Evolutionary conservation across 495 filamentous ascomycete species (phyloP).

Genomic region (Penicillium desertorum): DNA sequence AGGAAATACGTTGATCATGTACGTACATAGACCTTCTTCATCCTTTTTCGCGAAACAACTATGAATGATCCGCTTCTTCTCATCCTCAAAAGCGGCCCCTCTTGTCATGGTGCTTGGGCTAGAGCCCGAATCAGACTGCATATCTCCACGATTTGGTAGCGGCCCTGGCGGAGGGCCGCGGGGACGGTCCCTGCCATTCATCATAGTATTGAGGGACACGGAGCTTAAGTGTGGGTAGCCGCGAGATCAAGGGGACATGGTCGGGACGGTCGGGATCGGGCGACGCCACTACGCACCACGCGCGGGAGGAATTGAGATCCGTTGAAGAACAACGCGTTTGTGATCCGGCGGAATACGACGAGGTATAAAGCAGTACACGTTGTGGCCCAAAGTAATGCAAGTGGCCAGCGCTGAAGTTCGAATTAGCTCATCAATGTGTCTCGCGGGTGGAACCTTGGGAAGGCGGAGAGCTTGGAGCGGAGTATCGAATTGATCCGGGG

Average conservation of each 20-base stretch:
- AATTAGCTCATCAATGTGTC: conserved; percentile 35
- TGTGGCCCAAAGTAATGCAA: conserved; percentile 12
- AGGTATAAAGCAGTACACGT: neutral
- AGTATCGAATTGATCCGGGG: conserved; percentile 28
- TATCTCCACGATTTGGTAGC: conserved; percentile 32
- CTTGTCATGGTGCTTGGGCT: conserved; percentile 53
- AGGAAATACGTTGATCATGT: conserved; percentile 18
- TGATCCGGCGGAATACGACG: neutral
- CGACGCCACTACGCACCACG: conserved; percentile 20
- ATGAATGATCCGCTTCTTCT: conserved; percentile 87
- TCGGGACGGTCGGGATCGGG: conserved; percentile 28
- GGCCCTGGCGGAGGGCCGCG: conserved; percentile 34
- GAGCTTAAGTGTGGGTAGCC: conserved; percentile 31
- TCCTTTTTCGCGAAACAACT: conserved; percentile 91
- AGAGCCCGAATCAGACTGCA: conserved; percentile 31
- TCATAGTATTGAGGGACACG: conserved; percentile 28
- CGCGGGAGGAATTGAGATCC: conserved; percentile 14
- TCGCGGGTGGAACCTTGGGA: conserved; percentile 19
- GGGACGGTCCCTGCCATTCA: conserved; percentile 42
- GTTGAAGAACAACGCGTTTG: neutral
- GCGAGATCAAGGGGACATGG: conserved; percentile 41
- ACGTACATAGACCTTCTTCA: conserved; percentile 72
- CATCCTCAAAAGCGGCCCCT: conserved; percentile 91
- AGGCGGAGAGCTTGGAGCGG: conserved; percentile 37
- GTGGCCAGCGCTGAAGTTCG: conserved; percentile 15